These are phyloP conservation scores for Boletellus ananas DNA, from an alignment of 768 basidiomycete genomes.

Conservation along the genomic window DNA sequence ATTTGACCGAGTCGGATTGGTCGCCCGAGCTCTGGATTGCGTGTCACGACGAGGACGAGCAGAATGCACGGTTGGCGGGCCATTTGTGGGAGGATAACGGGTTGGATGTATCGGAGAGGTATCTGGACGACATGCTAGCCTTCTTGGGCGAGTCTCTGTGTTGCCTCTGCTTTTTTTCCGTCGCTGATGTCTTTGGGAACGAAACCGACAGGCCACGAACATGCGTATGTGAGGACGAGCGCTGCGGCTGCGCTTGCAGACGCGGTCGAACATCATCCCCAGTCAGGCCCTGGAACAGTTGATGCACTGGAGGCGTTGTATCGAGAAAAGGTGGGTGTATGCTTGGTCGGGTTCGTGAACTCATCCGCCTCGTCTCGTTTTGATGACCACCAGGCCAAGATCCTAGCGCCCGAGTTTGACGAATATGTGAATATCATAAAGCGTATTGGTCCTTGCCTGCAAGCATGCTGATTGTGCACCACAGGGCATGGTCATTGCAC, in stretches of 20 bases:
- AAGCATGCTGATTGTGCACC: not conserved
- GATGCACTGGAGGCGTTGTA: constrained; percentile 65
- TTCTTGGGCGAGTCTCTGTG: constrained; percentile 56
- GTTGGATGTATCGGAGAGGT: constrained; percentile 73
- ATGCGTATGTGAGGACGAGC: constrained; percentile 74
- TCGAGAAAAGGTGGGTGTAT: constrained; percentile 66
- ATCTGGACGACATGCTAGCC: constrained; percentile 48
- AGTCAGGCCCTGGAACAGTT: constrained; percentile 46
- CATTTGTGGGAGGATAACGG: constrained; percentile 96
- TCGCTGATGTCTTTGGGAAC: not conserved
- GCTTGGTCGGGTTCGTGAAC: not conserved
- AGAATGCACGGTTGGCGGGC: constrained; percentile 77
- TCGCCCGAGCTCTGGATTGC: constrained; percentile 85
- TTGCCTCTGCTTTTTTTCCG: not conserved
- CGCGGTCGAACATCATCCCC: constrained; percentile 70
- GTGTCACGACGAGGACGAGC: constrained; percentile 84
- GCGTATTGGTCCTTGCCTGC: not conserved
- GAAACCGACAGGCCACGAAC: constrained; percentile 59
- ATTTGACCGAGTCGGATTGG: constrained; percentile 93
- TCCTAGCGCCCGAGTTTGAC: constrained; percentile 89
- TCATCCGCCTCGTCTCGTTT: too few relatives aligned
- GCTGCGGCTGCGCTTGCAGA: constrained; percentile 71
- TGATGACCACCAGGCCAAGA: constrained; percentile 55
- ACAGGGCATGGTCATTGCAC: constrained; percentile 90
- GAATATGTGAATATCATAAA: constrained; percentile 64